phyloP scores from a whole-genome alignment of 352 stramenopile genomes.

The Globisporangium takayamanum region DNA sequence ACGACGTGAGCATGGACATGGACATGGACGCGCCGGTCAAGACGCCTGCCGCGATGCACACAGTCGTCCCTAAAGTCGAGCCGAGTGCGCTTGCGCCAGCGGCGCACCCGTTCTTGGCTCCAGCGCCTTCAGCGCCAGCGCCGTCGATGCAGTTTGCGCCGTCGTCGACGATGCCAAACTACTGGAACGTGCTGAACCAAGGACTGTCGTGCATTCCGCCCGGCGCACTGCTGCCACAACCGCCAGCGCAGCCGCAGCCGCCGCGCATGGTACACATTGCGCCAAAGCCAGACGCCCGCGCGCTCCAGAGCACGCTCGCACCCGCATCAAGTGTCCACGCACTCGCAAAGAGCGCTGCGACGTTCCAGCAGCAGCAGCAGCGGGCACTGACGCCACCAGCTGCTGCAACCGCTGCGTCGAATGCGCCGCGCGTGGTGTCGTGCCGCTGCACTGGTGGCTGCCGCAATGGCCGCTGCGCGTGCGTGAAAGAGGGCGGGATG shows the following conservation, averaged over 20 bases:
- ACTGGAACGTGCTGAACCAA: slow-evolving; percentile 84
- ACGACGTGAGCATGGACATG: slow-evolving; percentile 27
- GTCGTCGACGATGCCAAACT: slow-evolving; percentile 73
- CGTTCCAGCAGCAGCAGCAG: slow-evolving; percentile 2
- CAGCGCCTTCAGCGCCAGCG: slow-evolving; percentile 1
- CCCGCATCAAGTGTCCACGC: neutral
- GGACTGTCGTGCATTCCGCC: slow-evolving; percentile 25
- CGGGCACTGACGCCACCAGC: neutral
- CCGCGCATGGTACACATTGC: slow-evolving; percentile 71
- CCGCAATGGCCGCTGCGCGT: slow-evolving; percentile 74
- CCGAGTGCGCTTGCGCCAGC: neutral
- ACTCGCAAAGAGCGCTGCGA: neutral
- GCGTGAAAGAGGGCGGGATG: slow-evolving; percentile 79
- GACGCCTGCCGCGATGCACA: neutral
- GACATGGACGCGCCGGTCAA: slow-evolving; percentile 15
- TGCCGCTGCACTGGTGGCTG: slow-evolving; percentile 78
- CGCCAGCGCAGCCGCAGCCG: slow-evolving; percentile 7
- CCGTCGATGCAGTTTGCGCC: slow-evolving; percentile 46
- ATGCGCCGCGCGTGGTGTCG: slow-evolving; percentile 46
- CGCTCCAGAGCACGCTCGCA: slow-evolving; percentile 14
- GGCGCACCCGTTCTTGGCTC: neutral
- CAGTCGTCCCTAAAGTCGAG: slow-evolving; percentile 10
- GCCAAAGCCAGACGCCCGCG: slow-evolving; percentile 45
- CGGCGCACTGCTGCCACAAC: slow-evolving; percentile 10
- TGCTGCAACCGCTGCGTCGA: slow-evolving; percentile 2